These are phyloP conservation scores for Nidularia sp. DNA, from an alignment of 768 basidiomycete species.

Conservation along the genomic window DNA sequence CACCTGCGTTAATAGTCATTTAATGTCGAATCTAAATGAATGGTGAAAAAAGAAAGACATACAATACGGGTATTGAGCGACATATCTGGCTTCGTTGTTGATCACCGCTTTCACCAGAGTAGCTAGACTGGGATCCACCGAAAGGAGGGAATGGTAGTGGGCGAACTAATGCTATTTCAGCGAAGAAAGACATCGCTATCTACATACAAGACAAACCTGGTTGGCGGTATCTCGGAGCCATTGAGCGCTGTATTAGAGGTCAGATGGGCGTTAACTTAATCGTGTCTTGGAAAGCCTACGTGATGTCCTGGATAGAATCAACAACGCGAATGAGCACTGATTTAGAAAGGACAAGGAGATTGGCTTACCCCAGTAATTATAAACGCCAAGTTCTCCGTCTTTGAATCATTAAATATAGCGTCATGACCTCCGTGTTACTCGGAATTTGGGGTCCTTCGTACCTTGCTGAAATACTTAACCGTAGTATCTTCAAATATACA, in stretches of 20 bases:
- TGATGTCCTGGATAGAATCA: constrained; percentile 52
- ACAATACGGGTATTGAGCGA: constrained; percentile 74
- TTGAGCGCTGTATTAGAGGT: constrained; percentile 50
- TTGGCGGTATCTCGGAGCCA: constrained; percentile 84
- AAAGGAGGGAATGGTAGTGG: constrained; percentile 59
- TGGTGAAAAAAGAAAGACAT: constrained; percentile 4
- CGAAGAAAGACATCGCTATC: background rate
- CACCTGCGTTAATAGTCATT: constrained; percentile 34
- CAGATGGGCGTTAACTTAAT: background rate
- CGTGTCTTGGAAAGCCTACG: constrained; percentile 48
- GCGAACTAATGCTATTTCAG: constrained; percentile 46
- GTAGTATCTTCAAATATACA: constrained; percentile 55
- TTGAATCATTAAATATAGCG: too few relatives aligned
- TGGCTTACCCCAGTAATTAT: constrained; percentile 70
- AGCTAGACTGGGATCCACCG: constrained; percentile 53
- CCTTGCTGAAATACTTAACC: constrained; percentile 69
- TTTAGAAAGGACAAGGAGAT: background rate
- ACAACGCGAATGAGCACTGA: background rate
- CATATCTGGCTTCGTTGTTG: constrained; percentile 74
- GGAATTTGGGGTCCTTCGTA: too few relatives aligned
- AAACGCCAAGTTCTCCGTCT: constrained; percentile 71
- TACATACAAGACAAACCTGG: constrained; percentile 38
- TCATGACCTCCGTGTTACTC: too few relatives aligned
- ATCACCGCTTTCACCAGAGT: constrained; percentile 76
- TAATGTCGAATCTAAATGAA: too few relatives aligned